Conservation (phyloP, 2,329 filamentous ascomycete genomes). For the Penicillium sp. region DNA sequence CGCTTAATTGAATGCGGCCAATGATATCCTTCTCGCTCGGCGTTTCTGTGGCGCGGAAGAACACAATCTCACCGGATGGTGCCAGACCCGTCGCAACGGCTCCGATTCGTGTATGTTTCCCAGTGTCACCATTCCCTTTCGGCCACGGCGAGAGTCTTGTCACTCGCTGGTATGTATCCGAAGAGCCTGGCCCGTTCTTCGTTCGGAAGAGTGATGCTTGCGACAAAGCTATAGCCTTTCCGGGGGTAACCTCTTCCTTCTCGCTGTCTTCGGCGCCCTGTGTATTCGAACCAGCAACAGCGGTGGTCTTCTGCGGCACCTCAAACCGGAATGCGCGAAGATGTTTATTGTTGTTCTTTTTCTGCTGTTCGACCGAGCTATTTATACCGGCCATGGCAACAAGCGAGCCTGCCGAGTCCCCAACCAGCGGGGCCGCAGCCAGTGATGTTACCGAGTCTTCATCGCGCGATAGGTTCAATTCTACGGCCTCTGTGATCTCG, state of each 20-base stretch:
- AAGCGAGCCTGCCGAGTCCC: slow-evolving; percentile 45
- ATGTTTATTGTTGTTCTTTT: slow-evolving; percentile 78
- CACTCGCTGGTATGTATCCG: slow-evolving; percentile 61
- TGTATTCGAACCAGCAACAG: slow-evolving; percentile 4
- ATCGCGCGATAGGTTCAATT: slow-evolving; percentile 75
- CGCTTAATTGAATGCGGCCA: slow-evolving; percentile 52
- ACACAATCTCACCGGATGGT: slow-evolving; percentile 71
- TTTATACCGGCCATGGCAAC: slow-evolving; percentile 78
- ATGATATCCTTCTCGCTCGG: slow-evolving; percentile 55
- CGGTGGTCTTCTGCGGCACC: slow-evolving; percentile 45
- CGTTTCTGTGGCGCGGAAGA: slow-evolving; percentile 68
- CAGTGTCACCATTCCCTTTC: slow-evolving; percentile 33
- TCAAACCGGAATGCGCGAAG: slow-evolving; percentile 72
- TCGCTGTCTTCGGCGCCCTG: slow-evolving; percentile 17
- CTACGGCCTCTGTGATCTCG: slow-evolving; percentile 64
- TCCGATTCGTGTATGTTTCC: slow-evolving; percentile 64
- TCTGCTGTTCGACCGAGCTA: slow-evolving; percentile 69
- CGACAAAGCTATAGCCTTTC: slow-evolving; percentile 48
- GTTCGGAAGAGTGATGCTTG: slow-evolving; percentile 54
- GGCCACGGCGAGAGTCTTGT: slow-evolving; percentile 57
- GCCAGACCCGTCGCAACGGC: slow-evolving; percentile 77
- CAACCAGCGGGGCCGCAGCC: slow-evolving; percentile 63
- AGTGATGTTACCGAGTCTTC: slow-evolving; percentile 89
- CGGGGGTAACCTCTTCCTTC: slow-evolving; percentile 22
- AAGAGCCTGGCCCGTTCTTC: slow-evolving; percentile 31